These are phyloP conservation scores for Lachnellula subtilissima DNA, from an alignment of 2,329 filamentous ascomycete genomes.

Conservation along the genomic window DNA sequence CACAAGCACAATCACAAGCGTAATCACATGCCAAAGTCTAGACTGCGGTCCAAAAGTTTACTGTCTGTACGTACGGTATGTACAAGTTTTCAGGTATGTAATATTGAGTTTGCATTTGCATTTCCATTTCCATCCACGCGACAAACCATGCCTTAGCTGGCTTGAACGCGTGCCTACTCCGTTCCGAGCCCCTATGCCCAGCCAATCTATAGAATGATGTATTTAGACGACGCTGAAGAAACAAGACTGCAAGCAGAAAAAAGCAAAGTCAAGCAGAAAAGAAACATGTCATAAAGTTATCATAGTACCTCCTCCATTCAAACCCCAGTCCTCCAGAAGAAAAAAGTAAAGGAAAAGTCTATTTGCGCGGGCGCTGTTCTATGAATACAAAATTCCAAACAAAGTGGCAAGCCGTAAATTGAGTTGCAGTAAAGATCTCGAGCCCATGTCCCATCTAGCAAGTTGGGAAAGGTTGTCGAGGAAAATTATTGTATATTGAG, in stretches of 20 bases:
- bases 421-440: slow-evolving; percentile 8
- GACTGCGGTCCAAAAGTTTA: no score
- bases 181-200: background rate
- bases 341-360: slow-evolving; percentile 15
- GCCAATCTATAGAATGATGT: background rate
- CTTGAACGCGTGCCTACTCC: background rate
- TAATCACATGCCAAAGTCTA: no score
- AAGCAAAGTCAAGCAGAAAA: background rate
- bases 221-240: background rate
- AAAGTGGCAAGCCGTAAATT: slow-evolving; percentile 1
- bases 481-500: background rate
- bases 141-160: background rate
- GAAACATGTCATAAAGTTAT: background rate
- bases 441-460: background rate
- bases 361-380: slow-evolving; percentile 23
- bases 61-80: no score
- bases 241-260: background rate
- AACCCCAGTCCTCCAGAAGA: background rate
- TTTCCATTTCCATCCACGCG: no score
- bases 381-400: slow-evolving; percentile 16
- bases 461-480: background rate
- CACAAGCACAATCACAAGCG: no score
- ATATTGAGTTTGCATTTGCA: no score
- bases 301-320: background rate
- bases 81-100: no score